Conservation (phyloP, 345 rosid species). For the Populus euphratica region DNA sequence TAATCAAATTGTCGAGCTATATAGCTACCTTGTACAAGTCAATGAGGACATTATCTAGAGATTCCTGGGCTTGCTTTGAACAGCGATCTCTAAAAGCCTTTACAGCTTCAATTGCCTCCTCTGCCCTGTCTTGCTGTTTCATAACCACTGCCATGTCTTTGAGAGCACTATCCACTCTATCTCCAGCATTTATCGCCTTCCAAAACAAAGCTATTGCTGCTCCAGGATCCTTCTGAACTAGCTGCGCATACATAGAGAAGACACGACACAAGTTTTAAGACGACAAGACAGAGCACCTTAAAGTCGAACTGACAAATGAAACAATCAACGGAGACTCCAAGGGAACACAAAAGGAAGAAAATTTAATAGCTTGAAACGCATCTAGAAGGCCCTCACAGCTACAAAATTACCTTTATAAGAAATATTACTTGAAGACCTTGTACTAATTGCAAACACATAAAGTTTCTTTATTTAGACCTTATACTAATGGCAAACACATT, state of each 20-base stretch:
- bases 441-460: background rate
- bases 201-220: conserved; percentile 76
- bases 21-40: conserved; percentile 81
- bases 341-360: background rate
- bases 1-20: background rate
- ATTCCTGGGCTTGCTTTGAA: conserved; percentile 78
- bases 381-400: background rate
- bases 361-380: background rate
- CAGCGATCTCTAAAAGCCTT: conserved; percentile 80
- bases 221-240: conserved; percentile 79
- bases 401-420: background rate
- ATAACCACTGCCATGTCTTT: conserved; percentile 97
- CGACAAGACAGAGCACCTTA: background rate
- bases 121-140: conserved; percentile 74
- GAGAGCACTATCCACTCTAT: conserved; percentile 85
- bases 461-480: background rate
- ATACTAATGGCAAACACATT: background rate
- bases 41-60: conserved; percentile 87
- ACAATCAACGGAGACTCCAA: background rate
- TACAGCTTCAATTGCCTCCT: conserved; percentile 90
- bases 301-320: background rate
- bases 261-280: background rate
- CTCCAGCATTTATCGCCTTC: conserved; percentile 89
- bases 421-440: background rate
- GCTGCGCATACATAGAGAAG: conserved; percentile 28